These are phyloP conservation scores for Osmanthus fragrans DNA, from an alignment of 257 asterid genomes.

Conservation along the genomic window DNA sequence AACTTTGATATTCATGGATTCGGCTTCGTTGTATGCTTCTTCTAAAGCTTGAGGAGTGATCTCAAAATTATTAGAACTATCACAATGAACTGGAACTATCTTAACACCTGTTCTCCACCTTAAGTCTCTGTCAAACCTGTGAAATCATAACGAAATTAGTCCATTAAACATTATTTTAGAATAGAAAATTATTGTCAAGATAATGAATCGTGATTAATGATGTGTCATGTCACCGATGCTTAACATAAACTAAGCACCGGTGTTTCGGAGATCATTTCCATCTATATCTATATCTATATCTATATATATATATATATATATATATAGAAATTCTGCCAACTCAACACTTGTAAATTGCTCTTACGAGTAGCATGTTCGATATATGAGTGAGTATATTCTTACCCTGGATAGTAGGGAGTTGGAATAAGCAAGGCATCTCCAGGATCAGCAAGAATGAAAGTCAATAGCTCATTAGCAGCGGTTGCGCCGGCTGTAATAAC, in stretches of 20 bases:
- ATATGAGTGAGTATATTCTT: constrained; percentile 6
- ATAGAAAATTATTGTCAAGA: neutral
- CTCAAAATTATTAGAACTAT: constrained; percentile 49
- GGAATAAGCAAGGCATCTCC: constrained; percentile 90
- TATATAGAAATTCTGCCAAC: too few relatives aligned
- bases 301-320: too few relatives aligned
- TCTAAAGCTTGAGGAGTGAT: constrained; percentile 41
- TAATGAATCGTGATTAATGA: neutral
- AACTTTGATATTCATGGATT: constrained; percentile 30
- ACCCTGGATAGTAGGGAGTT: constrained; percentile 98
- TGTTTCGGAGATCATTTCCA: too few relatives aligned
- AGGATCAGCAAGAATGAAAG: constrained; percentile 79
- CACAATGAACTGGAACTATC: constrained; percentile 47
- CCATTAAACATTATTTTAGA: neutral
- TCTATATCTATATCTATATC: too few relatives aligned
- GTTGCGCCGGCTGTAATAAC: constrained; percentile 97
- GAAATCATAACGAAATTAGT: neutral
- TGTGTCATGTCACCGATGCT: too few relatives aligned
- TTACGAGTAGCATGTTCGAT: too few relatives aligned
- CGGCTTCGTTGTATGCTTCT: constrained; percentile 37
- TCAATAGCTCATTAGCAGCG: constrained; percentile 79
- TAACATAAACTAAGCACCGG: too few relatives aligned
- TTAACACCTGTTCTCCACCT: constrained; percentile 38
- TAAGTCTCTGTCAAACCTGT: constrained; percentile 37
- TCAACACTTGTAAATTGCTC: too few relatives aligned